These are phyloP conservation scores for Heimioporus sp. DNA, from an alignment of 768 basidiomycete species.

Conservation along the genomic window DNA sequence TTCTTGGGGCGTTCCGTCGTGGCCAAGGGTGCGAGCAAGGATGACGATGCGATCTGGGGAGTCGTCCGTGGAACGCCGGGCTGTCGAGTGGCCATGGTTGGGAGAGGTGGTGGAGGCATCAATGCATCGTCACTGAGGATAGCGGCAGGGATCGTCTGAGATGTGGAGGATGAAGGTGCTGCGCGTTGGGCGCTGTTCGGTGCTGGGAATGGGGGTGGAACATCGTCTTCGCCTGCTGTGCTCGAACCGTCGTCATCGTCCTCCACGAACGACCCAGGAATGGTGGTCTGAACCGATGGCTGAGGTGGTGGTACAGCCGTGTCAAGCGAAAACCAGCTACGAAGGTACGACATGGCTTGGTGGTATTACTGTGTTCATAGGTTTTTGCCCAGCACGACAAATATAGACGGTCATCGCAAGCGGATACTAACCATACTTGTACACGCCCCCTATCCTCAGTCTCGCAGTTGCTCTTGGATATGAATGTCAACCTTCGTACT, in stretches of 20 bases:
- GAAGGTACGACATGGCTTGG: conserved; percentile 45
- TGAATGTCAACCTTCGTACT: too few species aligned
- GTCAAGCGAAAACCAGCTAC: conserved; percentile 13
- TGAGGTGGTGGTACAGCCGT: not conserved
- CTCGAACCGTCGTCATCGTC: conserved; percentile 40
- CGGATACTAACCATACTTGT: too few species aligned
- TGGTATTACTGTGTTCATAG: too few species aligned
- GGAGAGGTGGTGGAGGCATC: conserved; percentile 50
- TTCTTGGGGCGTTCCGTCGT: conserved; percentile 1
- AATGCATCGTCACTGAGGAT: conserved; percentile 18
- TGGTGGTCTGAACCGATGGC: not conserved
- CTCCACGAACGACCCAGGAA: conserved; percentile 25
- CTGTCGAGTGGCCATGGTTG: conserved; percentile 34
- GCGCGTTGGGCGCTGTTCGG: conserved; percentile 70
- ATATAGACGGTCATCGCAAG: too few species aligned
- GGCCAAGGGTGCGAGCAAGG: conserved; percentile 1
- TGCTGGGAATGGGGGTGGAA: conserved; percentile 73
- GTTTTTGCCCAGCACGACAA: too few species aligned
- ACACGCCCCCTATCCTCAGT: too few species aligned
- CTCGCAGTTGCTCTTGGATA: too few species aligned
- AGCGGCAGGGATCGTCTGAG: conserved; percentile 16
- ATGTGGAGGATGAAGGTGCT: conserved; percentile 18
- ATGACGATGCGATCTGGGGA: not conserved
- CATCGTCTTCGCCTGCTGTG: conserved; percentile 48
- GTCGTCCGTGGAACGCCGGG: conserved; percentile 29